A percentile compares a stretch with the other conserved stretches of the same genome.
phyloP scores from a whole-genome alignment of 352 stramenopile species.

The Phytophthora pinifolia region DNA sequence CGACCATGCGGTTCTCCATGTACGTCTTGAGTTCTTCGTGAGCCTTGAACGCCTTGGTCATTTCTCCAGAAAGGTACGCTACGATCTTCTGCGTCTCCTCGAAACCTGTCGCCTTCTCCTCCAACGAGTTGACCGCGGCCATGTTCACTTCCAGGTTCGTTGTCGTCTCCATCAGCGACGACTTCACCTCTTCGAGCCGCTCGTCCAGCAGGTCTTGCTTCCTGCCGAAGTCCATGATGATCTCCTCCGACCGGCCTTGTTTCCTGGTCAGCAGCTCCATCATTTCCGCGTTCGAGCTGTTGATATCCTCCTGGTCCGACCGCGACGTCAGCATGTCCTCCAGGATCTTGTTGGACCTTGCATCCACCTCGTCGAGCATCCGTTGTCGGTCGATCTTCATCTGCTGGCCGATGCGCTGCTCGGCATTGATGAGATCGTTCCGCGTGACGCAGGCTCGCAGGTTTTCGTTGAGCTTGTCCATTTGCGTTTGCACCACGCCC shows the following conservation, averaged over 20 bases:
- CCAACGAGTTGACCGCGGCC: constrained; percentile 37
- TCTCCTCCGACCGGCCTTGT: constrained; percentile 50
- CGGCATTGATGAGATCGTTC: constrained; percentile 74
- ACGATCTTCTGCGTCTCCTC: constrained; percentile 60
- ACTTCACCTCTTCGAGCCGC: constrained; percentile 39
- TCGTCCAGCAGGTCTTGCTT: constrained; percentile 45
- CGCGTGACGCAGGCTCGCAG: constrained; percentile 71
- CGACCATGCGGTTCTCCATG: constrained; percentile 48
- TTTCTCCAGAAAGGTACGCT: constrained; percentile 34
- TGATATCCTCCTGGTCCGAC: constrained; percentile 82
- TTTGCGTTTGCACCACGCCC: constrained; percentile 58
- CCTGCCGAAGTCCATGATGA: constrained; percentile 56
- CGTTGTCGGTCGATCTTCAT: constrained; percentile 65
- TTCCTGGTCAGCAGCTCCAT: constrained; percentile 57
- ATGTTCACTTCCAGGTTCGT: constrained; percentile 49
- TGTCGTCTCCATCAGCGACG: constrained; percentile 54
- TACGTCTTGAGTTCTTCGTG: constrained; percentile 51
- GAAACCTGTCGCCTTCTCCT: constrained; percentile 57
- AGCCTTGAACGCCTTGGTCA: constrained; percentile 38
- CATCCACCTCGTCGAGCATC: constrained; percentile 62
- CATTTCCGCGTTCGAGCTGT: constrained; percentile 71
- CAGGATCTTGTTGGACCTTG: constrained; percentile 62
- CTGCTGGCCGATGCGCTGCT: constrained; percentile 75
- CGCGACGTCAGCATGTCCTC: constrained; percentile 61
- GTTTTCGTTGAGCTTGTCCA: constrained; percentile 81